These are phyloP conservation scores for Cubamyces sp. DNA, from an alignment of 768 basidiomycete species.

Conservation along the genomic window DNA sequence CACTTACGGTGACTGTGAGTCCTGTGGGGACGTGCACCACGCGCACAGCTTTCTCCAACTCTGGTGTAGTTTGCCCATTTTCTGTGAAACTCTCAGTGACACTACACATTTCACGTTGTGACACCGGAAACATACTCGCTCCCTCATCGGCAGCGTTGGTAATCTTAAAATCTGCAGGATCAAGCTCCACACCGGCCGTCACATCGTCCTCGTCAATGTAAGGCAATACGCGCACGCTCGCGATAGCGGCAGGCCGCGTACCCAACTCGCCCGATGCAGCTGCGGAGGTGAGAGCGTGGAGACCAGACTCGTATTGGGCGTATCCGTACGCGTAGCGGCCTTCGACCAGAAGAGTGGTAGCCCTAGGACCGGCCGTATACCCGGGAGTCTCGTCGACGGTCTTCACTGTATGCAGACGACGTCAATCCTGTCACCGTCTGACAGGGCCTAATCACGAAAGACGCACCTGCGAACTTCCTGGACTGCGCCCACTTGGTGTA, in stretches of 20 bases:
- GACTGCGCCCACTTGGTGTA: slow-evolving; percentile 29
- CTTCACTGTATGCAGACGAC: slow-evolving; percentile 9
- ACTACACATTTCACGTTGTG: neutral
- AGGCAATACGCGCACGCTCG: slow-evolving; percentile 27
- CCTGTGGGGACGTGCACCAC: slow-evolving; percentile 26
- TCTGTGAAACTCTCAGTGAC: too few species aligned
- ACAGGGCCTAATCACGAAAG: neutral
- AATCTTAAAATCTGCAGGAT: slow-evolving; percentile 23
- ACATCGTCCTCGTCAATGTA: slow-evolving; percentile 22
- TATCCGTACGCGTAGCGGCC: slow-evolving; percentile 28
- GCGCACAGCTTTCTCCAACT: slow-evolving; percentile 13
- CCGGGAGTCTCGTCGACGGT: slow-evolving; percentile 20
- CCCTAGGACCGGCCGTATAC: slow-evolving; percentile 16
- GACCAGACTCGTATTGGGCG: slow-evolving; percentile 26
- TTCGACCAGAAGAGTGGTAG: slow-evolving; percentile 21
- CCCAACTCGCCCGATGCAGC: slow-evolving; percentile 16
- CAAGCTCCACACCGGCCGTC: slow-evolving; percentile 9
- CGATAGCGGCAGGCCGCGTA: slow-evolving; percentile 16
- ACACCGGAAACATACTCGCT: slow-evolving; percentile 11
- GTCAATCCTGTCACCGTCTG: neutral
- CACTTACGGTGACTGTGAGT: slow-evolving; percentile 19
- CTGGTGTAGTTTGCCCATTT: too few species aligned
- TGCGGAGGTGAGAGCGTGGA: slow-evolving; percentile 21
- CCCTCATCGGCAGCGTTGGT: slow-evolving; percentile 18
- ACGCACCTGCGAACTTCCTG: slow-evolving; percentile 20